Percentiles rank a stretch among this genome's conserved stretches.
phyloP scores from a whole-genome alignment of 169 alveolate genomes.

The Sarcocystis neurona region DNA sequence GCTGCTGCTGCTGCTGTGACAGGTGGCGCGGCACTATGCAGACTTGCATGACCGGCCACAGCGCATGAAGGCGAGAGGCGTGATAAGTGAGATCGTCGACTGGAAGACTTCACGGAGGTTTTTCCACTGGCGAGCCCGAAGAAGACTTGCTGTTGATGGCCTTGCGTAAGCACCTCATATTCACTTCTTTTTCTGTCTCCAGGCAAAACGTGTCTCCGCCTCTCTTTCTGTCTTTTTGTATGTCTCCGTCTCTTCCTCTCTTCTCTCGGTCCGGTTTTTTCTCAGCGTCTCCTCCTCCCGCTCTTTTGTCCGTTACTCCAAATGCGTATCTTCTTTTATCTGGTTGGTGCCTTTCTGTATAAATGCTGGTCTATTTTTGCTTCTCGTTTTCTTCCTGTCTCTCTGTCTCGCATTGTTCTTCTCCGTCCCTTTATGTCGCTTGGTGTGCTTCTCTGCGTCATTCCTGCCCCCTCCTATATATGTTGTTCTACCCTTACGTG shows the following conservation, averaged over 20 bases:
- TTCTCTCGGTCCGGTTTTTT: too few relatives aligned
- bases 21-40: constrained; percentile 80
- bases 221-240: too few relatives aligned
- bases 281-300: background rate
- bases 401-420: background rate
- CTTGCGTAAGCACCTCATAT: constrained; percentile 23
- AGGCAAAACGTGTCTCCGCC: too few relatives aligned
- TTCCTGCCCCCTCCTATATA: background rate
- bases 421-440: background rate
- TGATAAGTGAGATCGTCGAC: constrained; percentile 73
- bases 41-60: constrained; percentile 84
- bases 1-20: too few relatives aligned
- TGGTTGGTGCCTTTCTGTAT: background rate
- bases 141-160: constrained; percentile 64
- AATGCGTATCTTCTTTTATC: background rate
- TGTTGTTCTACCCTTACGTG: background rate
- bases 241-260: too few relatives aligned
- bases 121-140: constrained; percentile 75
- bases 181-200: background rate
- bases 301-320: background rate
- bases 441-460: background rate
- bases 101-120: constrained; percentile 80
- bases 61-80: constrained; percentile 85
- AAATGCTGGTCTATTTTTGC: background rate
- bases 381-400: background rate